Evolutionary conservation across 164 flowering plant genomes (phyloP).

Genomic region (Vitis rupestris): DNA sequence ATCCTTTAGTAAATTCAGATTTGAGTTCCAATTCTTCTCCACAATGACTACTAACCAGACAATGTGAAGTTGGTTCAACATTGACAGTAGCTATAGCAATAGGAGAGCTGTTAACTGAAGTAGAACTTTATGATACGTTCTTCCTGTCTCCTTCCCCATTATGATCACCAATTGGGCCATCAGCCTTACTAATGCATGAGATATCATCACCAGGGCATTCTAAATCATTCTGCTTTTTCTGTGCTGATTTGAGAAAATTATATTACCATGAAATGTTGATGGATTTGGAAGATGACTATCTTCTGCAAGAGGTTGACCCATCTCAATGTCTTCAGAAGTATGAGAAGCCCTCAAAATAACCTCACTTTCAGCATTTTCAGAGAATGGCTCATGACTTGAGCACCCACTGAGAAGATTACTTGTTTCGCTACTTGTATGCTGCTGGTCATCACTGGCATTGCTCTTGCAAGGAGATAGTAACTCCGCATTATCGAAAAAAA

Average conservation of each 20-base stretch:
- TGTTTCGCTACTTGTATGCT: conserved; percentile 9
- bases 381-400: conserved; percentile 13
- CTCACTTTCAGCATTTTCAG: conserved; percentile 15
- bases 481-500: neutral
- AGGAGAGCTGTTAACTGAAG: neutral
- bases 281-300: neutral
- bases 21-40: too few relatives aligned
- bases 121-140: neutral
- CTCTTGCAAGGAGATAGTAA: conserved; percentile 4
- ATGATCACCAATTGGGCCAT: neutral
- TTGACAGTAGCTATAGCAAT: neutral
- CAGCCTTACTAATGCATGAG: neutral
- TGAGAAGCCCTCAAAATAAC: conserved; percentile 1
- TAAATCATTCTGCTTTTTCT: conserved; percentile 2
- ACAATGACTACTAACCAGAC: too few relatives aligned
- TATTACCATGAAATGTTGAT: neutral
- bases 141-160: neutral
- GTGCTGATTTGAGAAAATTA: neutral
- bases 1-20: neutral
- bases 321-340: neutral
- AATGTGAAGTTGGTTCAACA: neutral
- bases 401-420: conserved; percentile 10
- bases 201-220: conserved; percentile 1
- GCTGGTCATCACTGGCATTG: conserved; percentile 2
- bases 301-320: neutral